Conservation (phyloP, 2,329 filamentous ascomycete species). For the Monosporascus ibericus region DNA sequence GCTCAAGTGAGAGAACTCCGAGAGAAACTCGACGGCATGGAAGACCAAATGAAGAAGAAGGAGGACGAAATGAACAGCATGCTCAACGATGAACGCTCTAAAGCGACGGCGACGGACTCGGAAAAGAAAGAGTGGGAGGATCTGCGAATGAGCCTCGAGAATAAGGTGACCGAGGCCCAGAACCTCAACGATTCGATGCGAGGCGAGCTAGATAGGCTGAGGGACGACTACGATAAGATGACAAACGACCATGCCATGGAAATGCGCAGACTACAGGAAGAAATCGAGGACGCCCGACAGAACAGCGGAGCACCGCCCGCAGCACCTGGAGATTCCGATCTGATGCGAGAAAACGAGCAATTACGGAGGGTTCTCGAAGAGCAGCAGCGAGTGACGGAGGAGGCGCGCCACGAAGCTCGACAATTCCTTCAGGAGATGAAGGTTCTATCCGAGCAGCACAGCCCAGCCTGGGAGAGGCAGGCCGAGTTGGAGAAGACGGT, state of each 20-base stretch:
- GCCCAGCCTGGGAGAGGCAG: conserved; percentile 73
- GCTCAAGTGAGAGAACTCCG: conserved; percentile 68
- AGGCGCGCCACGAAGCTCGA: conserved; percentile 78
- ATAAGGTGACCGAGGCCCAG: conserved; percentile 67
- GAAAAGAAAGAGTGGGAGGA: conserved; percentile 70
- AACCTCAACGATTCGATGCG: conserved; percentile 74
- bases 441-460: conserved; percentile 72
- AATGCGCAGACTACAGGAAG: conserved; percentile 55
- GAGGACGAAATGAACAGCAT: conserved; percentile 61
- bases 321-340: conserved; percentile 42
- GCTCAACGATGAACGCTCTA: conserved; percentile 53
- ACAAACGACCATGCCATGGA: conserved; percentile 61
- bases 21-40: conserved; percentile 65
- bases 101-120: conserved; percentile 42
- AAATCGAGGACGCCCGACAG: conserved; percentile 51
- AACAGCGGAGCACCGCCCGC: conserved; percentile 15
- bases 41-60: conserved; percentile 62
- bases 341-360: conserved; percentile 63
- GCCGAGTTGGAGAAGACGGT: conserved; percentile 71
- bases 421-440: conserved; percentile 87
- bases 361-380: conserved; percentile 59
- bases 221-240: conserved; percentile 70
- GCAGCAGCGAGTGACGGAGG: conserved; percentile 78
- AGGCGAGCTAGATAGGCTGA: conserved; percentile 70
- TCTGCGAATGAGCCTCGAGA: conserved; percentile 61